Base-by-base conservation (phyloP, 192 early-diverging fungal species). In the Ambispora gerdemannii region DNA sequence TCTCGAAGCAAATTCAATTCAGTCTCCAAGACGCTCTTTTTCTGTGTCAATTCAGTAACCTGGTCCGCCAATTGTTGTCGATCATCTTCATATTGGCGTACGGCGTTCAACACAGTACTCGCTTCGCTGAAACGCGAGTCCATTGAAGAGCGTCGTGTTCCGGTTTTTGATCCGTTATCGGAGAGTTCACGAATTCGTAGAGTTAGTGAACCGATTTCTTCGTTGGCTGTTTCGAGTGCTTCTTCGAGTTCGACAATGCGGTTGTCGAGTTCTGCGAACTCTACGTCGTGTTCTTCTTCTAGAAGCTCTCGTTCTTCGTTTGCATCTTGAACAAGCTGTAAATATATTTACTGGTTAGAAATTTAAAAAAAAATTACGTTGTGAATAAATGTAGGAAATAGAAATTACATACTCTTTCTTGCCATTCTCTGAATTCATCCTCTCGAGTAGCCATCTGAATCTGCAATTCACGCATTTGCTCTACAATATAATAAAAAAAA, bases 151-250 rank as follows among this genome's bases (percentile, higher is more conserved):
- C 51, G 7, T 53, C 22, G 10, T n/a, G 51, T 53, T 53, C 15
- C 20, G 11, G 10, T 20, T 20, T 53, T 20, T 20, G 22, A 53
- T 4, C 11, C 10, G 20, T 53, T 4, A 59, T 73, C 25, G n/a
- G 31, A 25, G 13, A 68, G 27, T 2, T 73, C 72, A 13, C 49
- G 17, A 17, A 73, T 50, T 30, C 47, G 38, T 7, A 56, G 53
- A 3, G 72, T 66, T 58, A 73, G 15, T 22, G 63, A 38, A 50
- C 65, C 43, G 52, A 73, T 66, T 32, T 73, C 72, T 51, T 70
- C 20, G 47, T 64, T 58, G 3, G 72, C 72, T 28, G 50, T 34
- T 28, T 67, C 32, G 25, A 73, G 51, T 43, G 72, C 50, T 22
- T 67, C 65, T 65, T 73, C 72, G 27, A 73, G 72, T 25, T 70